Evolutionary conservation across 306 rosid genomes (phyloP).

Genomic region (Crotalaria pallida): DNA sequence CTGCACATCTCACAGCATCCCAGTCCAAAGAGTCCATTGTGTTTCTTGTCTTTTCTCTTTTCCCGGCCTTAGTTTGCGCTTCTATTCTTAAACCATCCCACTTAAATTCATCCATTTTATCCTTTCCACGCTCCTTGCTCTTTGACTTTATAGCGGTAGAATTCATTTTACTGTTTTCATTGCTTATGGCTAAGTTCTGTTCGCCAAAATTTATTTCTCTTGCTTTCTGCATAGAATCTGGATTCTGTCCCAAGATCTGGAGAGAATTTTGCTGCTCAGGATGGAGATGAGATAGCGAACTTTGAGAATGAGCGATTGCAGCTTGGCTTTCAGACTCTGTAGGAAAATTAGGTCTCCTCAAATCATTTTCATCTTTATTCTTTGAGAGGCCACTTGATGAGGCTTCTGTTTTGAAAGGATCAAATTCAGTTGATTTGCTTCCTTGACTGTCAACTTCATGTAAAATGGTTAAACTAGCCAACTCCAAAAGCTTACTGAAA

Average conservation of each 20-base stretch:
- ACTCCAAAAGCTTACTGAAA: constrained; percentile 43
- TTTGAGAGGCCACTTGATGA: constrained; percentile 34
- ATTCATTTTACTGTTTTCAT: constrained; percentile 32
- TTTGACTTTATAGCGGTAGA: constrained; percentile 34
- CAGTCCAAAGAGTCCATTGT: constrained; percentile 85
- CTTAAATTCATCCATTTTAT: constrained; percentile 29
- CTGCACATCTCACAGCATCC: constrained; percentile 83
- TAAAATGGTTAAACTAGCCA: constrained; percentile 41
- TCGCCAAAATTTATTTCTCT: constrained; percentile 29
- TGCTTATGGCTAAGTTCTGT: constrained; percentile 24
- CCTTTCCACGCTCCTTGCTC: constrained; percentile 38
- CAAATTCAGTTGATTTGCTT: constrained; percentile 33
- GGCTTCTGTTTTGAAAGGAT: constrained; percentile 35
- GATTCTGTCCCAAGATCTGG: constrained; percentile 29
- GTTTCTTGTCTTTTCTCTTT: constrained; percentile 46
- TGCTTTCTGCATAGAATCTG: constrained; percentile 30
- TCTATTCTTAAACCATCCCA: constrained; percentile 67
- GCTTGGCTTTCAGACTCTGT: constrained; percentile 42
- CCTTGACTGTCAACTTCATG: constrained; percentile 27
- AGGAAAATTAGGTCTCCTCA: constrained; percentile 37
- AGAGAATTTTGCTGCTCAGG: constrained; percentile 17
- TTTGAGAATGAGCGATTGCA: constrained; percentile 33
- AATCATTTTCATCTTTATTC: constrained; percentile 38
- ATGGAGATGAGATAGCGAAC: constrained; percentile 22
- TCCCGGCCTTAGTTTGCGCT: constrained; percentile 46